Conservation (phyloP, 73 alveolate species). For the Tetrahymena borealis region DNA sequence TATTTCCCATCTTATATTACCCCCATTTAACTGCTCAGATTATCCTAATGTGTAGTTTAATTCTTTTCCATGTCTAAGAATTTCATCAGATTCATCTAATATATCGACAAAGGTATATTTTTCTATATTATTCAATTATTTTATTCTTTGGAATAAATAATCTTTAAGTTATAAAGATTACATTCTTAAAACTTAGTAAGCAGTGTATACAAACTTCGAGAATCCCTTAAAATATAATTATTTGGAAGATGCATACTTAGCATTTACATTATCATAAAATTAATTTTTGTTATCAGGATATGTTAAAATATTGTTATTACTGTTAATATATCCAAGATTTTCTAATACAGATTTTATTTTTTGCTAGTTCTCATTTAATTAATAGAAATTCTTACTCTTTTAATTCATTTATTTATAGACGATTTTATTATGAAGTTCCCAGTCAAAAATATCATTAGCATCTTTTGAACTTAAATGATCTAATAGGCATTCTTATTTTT, state of each 20-base stretch:
- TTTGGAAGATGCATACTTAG: not conserved
- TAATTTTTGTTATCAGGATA: not conserved
- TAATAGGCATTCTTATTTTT: not conserved
- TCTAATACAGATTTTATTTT: not conserved
- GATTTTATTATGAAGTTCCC: not conserved
- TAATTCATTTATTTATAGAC: not conserved
- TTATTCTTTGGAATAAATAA: not conserved
- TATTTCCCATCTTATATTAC: conserved; percentile 8
- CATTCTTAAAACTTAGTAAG: not conserved
- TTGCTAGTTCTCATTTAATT: not conserved
- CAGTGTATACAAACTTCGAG: not conserved
- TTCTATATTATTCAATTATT: not conserved
- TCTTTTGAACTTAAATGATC: not conserved
- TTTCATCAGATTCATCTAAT: conserved; percentile 19
- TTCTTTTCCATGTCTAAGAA: not conserved
- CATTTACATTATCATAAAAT: not conserved
- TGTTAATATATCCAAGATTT: not conserved
- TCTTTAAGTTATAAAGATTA: not conserved
- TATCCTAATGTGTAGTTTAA: conserved; percentile 10
- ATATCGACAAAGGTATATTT: not conserved
- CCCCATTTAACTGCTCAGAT: not conserved
- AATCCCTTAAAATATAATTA: not conserved
- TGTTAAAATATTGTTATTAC: not conserved
- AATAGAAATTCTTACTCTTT: not conserved
- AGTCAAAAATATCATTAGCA: not conserved